Conservation (phyloP, 495 filamentous ascomycete genomes). For the Evernia prunastri region DNA sequence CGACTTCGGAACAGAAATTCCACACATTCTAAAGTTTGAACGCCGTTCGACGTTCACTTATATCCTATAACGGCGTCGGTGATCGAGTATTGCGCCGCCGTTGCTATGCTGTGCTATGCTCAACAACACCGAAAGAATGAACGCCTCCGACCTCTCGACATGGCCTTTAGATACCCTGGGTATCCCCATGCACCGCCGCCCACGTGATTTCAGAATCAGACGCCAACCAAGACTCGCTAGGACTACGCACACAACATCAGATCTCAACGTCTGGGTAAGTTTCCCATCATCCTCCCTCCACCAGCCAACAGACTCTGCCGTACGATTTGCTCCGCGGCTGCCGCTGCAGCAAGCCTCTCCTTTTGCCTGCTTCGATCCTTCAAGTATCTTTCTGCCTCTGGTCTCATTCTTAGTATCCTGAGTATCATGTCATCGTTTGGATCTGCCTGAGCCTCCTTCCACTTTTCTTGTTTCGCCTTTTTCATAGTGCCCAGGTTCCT, state of each 20-base stretch:
- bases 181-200: conserved; percentile 1
- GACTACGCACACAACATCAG: background rate
- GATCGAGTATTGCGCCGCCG: background rate
- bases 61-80: conserved; percentile 2
- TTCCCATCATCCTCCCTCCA: conserved; percentile 57
- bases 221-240: background rate
- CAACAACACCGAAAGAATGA: background rate
- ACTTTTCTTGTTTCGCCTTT: conserved; percentile 90
- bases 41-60: background rate
- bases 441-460: conserved; percentile 91
- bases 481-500: conserved; percentile 94
- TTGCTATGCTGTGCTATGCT: conserved; percentile 19
- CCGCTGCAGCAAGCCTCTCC: conserved; percentile 81
- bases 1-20: background rate
- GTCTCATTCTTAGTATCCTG: conserved; percentile 89
- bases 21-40: background rate
- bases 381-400: conserved; percentile 86
- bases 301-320: conserved; percentile 78
- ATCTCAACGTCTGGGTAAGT: conserved; percentile 35
- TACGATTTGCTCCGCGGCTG: conserved; percentile 91
- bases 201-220: background rate
- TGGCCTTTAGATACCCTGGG: conserved; percentile 1
- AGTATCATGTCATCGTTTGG: conserved; percentile 98
- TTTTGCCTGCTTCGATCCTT: conserved; percentile 88
- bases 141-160: background rate